phyloP scores from a whole-genome alignment of 768 basidiomycete genomes.

The Lactarius hatsudake region DNA sequence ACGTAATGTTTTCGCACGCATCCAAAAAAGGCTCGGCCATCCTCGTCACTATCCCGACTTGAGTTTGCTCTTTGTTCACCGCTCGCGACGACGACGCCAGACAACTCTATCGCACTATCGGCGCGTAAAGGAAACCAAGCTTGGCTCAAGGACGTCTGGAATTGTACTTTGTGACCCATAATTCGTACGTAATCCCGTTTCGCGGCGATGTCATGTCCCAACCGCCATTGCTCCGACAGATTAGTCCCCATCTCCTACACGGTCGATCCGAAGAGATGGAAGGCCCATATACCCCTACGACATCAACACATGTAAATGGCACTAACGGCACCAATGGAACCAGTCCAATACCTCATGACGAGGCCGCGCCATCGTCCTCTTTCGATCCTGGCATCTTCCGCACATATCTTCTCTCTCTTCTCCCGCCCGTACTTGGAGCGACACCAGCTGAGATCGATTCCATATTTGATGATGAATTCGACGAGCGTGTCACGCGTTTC shows the following conservation, averaged over 20 bases:
- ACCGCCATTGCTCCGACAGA: background rate
- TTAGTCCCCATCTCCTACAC: constrained; percentile 9
- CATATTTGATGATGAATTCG: constrained; percentile 69
- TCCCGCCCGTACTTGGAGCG: constrained; percentile 84
- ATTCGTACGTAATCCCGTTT: constrained; percentile 7
- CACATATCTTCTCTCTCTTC: constrained; percentile 63
- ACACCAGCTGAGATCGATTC: constrained; percentile 58
- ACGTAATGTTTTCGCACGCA: constrained; percentile 21
- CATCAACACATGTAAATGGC: constrained; percentile 24
- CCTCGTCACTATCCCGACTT: background rate
- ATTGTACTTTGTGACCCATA: background rate
- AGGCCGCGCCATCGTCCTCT: constrained; percentile 40
- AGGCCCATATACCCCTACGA: constrained; percentile 26
- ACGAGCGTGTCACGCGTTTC: constrained; percentile 73
- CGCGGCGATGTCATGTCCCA: background rate
- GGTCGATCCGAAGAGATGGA: constrained; percentile 24
- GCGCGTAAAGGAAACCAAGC: constrained; percentile 11
- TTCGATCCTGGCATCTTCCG: constrained; percentile 74
- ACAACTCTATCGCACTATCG: background rate
- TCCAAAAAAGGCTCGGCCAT: background rate
- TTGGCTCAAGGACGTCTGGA: background rate
- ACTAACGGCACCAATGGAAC: constrained; percentile 26
- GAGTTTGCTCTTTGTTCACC: constrained; percentile 3
- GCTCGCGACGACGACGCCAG: constrained; percentile 22
- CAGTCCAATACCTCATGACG: constrained; percentile 29